Evolutionary conservation across 768 basidiomycete genomes (phyloP).

Genomic region (Hygrocybe coccinea): DNA sequence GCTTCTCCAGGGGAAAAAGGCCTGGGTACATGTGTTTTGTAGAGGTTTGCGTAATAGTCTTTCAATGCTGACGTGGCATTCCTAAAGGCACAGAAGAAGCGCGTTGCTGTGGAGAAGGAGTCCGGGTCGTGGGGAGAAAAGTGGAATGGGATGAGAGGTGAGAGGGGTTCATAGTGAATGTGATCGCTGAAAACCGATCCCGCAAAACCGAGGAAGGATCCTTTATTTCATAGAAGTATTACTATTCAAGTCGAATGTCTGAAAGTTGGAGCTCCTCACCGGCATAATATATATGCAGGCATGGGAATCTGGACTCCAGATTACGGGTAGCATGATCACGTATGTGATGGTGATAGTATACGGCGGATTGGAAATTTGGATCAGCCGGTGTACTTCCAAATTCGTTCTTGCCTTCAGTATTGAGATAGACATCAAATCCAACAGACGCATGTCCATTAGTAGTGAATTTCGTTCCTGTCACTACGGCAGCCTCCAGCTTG

Average conservation of each 20-base stretch:
- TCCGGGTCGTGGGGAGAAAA: slow-evolving; percentile 5
- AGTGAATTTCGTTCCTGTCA: too few species aligned
- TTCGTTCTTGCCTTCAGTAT: slow-evolving; percentile 16
- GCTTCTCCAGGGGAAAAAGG: not conserved
- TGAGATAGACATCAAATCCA: not conserved
- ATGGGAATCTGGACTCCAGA: slow-evolving; percentile 3
- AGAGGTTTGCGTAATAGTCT: not conserved
- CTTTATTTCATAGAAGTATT: too few species aligned
- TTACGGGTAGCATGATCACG: too few species aligned
- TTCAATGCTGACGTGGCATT: not conserved
- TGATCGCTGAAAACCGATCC: slow-evolving; percentile 11
- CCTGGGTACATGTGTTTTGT: too few species aligned
- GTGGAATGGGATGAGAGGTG: slow-evolving; percentile 4
- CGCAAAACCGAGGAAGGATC: too few species aligned
- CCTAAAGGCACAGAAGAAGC: too few species aligned
- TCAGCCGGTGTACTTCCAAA: slow-evolving; percentile 5
- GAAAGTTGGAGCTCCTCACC: slow-evolving; percentile 6
- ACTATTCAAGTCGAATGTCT: not conserved
- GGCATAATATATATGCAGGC: slow-evolving; percentile 6
- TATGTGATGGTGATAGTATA: too few species aligned
- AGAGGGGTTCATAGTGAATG: slow-evolving; percentile 9
- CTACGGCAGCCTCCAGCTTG: not conserved
- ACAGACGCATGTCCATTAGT: not conserved
- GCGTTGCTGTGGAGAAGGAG: not conserved
- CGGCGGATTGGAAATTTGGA: slow-evolving; percentile 14